Base-by-base conservation (phyloP, 306 rosid species). In the Dalbergia oliveri region DNA sequence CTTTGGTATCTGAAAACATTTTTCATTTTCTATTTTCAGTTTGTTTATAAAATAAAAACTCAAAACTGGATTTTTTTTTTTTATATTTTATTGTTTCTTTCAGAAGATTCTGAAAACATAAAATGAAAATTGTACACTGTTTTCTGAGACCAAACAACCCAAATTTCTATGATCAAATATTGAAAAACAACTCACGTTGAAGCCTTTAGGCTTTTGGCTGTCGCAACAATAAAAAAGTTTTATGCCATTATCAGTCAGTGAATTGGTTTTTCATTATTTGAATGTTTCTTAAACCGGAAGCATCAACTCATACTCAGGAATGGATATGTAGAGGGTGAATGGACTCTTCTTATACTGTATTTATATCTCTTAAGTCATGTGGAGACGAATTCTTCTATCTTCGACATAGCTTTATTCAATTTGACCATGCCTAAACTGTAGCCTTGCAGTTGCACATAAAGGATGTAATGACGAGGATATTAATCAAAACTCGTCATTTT, bases 281-380 rank as follows among this genome's bases (percentile, higher is more conserved):
- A 18, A 44, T 59, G 41, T 66, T 49, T 56, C 35, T 79, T 67
- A 68, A 79, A 79, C 57, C 68, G 66, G 15, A 11, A 63, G 11
- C 15, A 56, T 72, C 49, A 44, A 39, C 12, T 73, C 65, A 60
- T 41, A 59, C 39, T 43, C 23, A 6, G 11, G 49, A 58, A 70
- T 44, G 44, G 41, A 75, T 49, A 50, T 31, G 45, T 57, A 35
- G 45, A 56, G 35, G 16, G 43, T 31, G 11, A 68, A 16, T 57
- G 70, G 11, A 16, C 50, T 69, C 34, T 65, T 35, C 13, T 13
- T 39, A 72, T 31, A 58, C 39, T 77, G 45, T 67, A 10, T 45
- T 4, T 45, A 11, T 56, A 12, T 16, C 60, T 41, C 57, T 35
- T 45, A 71, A 51, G 41, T 58, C 31, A 51, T 73, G 53, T 12